Evolutionary conservation across 2,329 filamentous ascomycete species (phyloP).

Genomic region (Penicillium vulpinum): DNA sequence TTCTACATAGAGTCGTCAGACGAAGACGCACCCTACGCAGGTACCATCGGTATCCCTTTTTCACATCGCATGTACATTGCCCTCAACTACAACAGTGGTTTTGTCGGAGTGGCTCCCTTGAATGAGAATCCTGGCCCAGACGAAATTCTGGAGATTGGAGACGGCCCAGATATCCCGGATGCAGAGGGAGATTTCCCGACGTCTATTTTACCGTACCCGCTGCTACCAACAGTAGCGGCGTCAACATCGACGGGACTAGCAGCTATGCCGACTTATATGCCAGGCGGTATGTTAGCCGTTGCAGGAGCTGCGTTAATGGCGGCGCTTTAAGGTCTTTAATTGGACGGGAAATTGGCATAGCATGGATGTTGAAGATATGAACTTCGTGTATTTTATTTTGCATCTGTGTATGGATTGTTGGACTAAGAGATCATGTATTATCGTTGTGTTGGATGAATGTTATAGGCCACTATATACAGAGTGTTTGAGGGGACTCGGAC

Average conservation of each 20-base stretch:
- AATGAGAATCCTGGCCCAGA: background rate
- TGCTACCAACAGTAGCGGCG: no score
- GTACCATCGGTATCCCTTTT: background rate
- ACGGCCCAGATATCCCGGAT: background rate
- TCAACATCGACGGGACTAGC: background rate
- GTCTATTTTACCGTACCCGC: background rate
- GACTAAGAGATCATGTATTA: background rate
- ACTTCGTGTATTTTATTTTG: no score
- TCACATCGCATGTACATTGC: background rate
- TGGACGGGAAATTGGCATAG: no score
- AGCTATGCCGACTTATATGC: background rate
- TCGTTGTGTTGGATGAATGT: background rate
- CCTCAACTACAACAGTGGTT: background rate
- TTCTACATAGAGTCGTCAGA: background rate
- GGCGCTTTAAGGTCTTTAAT: background rate
- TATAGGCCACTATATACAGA: background rate
- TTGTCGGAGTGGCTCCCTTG: background rate
- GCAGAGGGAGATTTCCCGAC: background rate
- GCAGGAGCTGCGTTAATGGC: background rate
- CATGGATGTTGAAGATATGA: no score
- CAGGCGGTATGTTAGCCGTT: background rate
- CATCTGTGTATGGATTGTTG: background rate
- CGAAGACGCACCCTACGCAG: background rate
- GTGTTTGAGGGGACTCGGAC: background rate
- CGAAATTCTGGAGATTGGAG: background rate